Evolutionary conservation across 1,284 basidiomycete species (phyloP), one percentile per base, ranked within the genome.

Genomic region (Malassezia restricta): DNA sequence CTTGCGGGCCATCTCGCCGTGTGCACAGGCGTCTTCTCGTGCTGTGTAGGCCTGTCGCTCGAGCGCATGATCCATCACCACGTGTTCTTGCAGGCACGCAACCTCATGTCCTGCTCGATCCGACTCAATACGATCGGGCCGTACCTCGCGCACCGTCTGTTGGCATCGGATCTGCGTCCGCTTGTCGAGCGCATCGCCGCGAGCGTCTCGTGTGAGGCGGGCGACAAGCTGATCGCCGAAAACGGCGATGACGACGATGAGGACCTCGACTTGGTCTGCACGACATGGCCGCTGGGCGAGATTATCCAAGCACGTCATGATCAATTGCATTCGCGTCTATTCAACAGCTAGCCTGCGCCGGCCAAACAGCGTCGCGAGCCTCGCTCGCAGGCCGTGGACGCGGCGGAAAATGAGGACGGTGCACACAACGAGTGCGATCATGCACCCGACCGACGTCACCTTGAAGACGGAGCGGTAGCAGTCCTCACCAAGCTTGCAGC

Each of bases 271-370:
- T 38, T 29, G 0, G 89, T 89, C 5, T 84, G 85, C 24, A 89
- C 83, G 60, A 94, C 86, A 5, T 98, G 91, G 88, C 92, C 92
- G 0, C 74, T 98, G 12, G 91, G 90, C n/a, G 92, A 98, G 75
- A 85, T 96, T 40, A 77, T 96, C 15, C 83, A 85, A 39, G 81
- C 82, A 29, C 78, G 92, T 57, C 92, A 98, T 74, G 92, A 96
- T 76, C 76, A 90, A 65, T 85, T 94, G 72, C 92, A 96, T 76
- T 91, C 89, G 33, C 79, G 91, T 46, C 86, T 98, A 61, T 98
- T 98, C 79, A 98, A 98, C 75, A 74, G 73, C 40, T 75, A 52
- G 57, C 9, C 44, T 20, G 29, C 24, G 35, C 6, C n/a, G 9
- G 6, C 15, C 11, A 15, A 47, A 24, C 15, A 46, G 37, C 5